These are phyloP conservation scores for Tolypocladium ovalisporum DNA, from an alignment of 2,329 filamentous ascomycete species.

Conservation along the genomic window DNA sequence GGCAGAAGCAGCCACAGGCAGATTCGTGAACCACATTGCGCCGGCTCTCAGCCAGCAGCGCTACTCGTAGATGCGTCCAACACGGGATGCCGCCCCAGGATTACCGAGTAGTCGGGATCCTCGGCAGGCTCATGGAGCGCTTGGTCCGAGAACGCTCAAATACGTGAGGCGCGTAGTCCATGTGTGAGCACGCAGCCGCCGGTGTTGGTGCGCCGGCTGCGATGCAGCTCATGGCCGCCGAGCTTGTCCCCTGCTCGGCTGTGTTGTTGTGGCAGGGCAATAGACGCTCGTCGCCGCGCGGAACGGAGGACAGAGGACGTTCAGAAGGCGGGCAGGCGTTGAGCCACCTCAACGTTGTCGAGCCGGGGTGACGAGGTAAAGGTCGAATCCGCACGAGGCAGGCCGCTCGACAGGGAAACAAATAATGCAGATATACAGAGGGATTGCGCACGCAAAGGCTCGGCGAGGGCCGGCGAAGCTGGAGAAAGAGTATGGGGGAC, in stretches of 20 bases:
- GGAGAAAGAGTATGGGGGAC: not conserved
- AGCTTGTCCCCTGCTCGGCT: not conserved
- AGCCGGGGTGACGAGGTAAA: not conserved
- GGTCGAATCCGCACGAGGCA: not conserved
- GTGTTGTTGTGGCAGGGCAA: not conserved
- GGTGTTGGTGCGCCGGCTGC: not conserved
- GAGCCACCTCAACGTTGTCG: not conserved
- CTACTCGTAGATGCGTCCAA: not conserved
- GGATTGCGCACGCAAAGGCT: not conserved
- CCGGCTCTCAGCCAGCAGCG: not conserved
- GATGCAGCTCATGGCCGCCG: not conserved
- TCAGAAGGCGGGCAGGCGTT: not conserved
- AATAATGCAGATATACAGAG: not conserved
- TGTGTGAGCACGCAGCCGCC: not conserved
- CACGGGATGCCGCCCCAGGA: not conserved
- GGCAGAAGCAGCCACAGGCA: constrained; percentile 1
- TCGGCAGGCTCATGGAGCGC: constrained; percentile 1
- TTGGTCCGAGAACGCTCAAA: not conserved
- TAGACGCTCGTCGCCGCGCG: not conserved
- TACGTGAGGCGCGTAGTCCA: not conserved
- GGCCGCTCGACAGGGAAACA: not conserved
- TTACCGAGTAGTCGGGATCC: not conserved
- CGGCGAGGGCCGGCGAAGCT: not conserved
- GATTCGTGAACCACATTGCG: constrained; percentile 6
- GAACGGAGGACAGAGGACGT: not conserved